A percentile compares a stretch with the other conserved stretches of the same genome.
phyloP scores from a whole-genome alignment of 768 basidiomycete genomes.

The Psilocybe azurescens region DNA sequence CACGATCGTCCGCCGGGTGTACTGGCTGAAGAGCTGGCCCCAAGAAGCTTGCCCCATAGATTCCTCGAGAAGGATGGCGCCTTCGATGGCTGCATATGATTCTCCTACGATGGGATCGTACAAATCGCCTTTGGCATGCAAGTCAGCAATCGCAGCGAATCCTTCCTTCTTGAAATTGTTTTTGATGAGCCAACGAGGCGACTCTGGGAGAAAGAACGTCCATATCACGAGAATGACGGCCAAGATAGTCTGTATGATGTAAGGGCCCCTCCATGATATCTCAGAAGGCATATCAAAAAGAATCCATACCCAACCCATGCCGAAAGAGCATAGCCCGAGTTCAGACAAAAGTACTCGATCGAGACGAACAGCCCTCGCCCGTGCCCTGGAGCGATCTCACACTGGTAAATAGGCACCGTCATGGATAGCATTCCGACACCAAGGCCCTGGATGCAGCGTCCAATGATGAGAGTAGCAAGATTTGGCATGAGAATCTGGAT shows the following conservation, averaged over 20 bases:
- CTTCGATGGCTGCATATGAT: slow-evolving; percentile 51
- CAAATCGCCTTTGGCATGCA: slow-evolving; percentile 56
- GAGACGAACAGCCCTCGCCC: slow-evolving; percentile 58
- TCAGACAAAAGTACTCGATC: slow-evolving; percentile 58
- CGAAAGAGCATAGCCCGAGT: slow-evolving; percentile 52
- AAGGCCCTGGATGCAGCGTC: slow-evolving; percentile 51
- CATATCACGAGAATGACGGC: slow-evolving; percentile 50
- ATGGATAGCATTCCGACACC: slow-evolving; percentile 57
- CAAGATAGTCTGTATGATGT: slow-evolving; percentile 56
- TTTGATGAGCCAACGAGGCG: slow-evolving; percentile 60
- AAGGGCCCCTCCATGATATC: slow-evolving; percentile 62
- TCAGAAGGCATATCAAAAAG: slow-evolving; percentile 49
- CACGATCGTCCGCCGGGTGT: slow-evolving; percentile 52
- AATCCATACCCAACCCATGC: slow-evolving; percentile 57
- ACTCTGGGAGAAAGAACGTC: slow-evolving; percentile 56
- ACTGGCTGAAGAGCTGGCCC: slow-evolving; percentile 54
- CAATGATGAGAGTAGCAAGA: slow-evolving; percentile 42
- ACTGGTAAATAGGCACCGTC: slow-evolving; percentile 55
- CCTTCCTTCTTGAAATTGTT: slow-evolving; percentile 57
- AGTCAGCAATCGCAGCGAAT: slow-evolving; percentile 58
- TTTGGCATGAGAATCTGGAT: slow-evolving; percentile 56
- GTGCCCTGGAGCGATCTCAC: slow-evolving; percentile 51
- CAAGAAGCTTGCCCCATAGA: slow-evolving; percentile 39
- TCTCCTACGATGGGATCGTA: slow-evolving; percentile 46
- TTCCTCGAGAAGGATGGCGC: slow-evolving; percentile 36